These are phyloP conservation scores for Xylaria sp. DNA, from an alignment of 2,329 filamentous ascomycete genomes.

Conservation along the genomic window DNA sequence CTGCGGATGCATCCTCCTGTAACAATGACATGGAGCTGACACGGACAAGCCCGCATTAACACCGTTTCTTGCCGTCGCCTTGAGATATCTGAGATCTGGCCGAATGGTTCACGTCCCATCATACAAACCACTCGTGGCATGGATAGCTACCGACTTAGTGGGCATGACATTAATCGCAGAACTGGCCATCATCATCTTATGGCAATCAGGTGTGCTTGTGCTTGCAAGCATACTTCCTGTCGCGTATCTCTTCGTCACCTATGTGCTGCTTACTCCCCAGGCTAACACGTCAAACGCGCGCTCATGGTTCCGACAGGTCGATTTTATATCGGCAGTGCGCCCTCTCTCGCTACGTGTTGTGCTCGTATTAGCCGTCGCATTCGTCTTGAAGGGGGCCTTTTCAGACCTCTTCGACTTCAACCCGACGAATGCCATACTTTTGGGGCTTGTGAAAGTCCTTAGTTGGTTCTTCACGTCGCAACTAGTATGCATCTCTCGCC, in stretches of 20 bases:
- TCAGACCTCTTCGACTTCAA: slow-evolving; percentile 25
- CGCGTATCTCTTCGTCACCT: slow-evolving; percentile 29
- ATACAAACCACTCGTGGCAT: slow-evolving; percentile 12
- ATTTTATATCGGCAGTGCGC: slow-evolving; percentile 29
- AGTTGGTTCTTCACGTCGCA: slow-evolving; percentile 35
- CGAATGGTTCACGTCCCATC: not conserved
- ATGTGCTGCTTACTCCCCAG: slow-evolving; percentile 26
- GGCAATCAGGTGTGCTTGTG: slow-evolving; percentile 22
- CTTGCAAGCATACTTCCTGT: slow-evolving; percentile 29
- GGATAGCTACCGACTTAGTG: slow-evolving; percentile 21
- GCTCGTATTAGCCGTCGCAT: slow-evolving; percentile 15
- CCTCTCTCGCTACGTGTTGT: slow-evolving; percentile 25
- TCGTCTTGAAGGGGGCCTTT: slow-evolving; percentile 18
- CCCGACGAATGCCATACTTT: slow-evolving; percentile 13
- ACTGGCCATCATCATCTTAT: slow-evolving; percentile 27
- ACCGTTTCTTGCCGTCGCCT: slow-evolving; percentile 29
- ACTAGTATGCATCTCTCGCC: slow-evolving; percentile 26
- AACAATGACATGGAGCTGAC: not conserved
- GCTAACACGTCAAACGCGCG: not conserved
- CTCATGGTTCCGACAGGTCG: slow-evolving; percentile 31
- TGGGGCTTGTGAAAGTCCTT: slow-evolving; percentile 31
- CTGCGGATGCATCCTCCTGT: not conserved
- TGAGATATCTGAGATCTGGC: slow-evolving; percentile 21
- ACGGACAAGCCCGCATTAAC: slow-evolving; percentile 29
- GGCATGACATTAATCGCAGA: slow-evolving; percentile 24